Percentiles rank a stretch among this genome's conserved stretches.
These are phyloP conservation scores for Balamuthia mandrillaris DNA, from an alignment of 208 protist genomes.

Conservation along the genomic window DNA sequence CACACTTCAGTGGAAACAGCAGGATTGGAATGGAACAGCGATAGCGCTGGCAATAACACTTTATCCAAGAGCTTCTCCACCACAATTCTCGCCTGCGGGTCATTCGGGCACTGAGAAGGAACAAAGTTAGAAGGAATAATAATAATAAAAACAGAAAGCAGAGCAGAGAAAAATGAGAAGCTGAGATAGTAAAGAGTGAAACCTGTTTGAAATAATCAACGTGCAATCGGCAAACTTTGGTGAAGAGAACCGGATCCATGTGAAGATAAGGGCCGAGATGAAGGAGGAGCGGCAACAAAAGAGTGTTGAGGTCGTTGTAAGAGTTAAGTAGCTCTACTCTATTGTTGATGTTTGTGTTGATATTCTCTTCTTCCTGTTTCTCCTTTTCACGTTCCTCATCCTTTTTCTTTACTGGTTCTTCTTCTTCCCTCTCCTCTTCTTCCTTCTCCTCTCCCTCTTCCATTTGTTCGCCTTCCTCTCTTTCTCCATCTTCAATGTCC, in stretches of 20 bases:
- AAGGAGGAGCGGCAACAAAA: background rate
- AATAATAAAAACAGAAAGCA: background rate
- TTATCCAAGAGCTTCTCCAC: background rate
- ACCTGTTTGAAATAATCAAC: too few species aligned
- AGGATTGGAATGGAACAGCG: background rate
- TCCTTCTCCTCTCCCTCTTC: too few species aligned
- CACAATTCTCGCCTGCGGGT: background rate
- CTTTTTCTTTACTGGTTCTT: too few species aligned
- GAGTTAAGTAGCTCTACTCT: background rate
- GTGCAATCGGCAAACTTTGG: background rate
- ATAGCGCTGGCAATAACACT: too few species aligned
- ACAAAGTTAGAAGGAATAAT: background rate
- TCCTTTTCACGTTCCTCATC: too few species aligned
- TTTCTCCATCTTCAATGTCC: too few species aligned
- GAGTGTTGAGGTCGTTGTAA: background rate
- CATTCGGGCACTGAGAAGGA: too few species aligned
- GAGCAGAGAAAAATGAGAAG: background rate
- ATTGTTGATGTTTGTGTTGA: too few species aligned
- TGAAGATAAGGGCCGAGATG: background rate
- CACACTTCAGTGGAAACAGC: slow-evolving; percentile 11
- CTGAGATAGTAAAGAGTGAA: background rate
- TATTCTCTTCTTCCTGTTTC: too few species aligned
- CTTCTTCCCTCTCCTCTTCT: too few species aligned
- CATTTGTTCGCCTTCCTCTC: too few species aligned
- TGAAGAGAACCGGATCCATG: background rate